phyloP scores from a whole-genome alignment of 257 asterid genomes.

The Ilex asprella region DNA sequence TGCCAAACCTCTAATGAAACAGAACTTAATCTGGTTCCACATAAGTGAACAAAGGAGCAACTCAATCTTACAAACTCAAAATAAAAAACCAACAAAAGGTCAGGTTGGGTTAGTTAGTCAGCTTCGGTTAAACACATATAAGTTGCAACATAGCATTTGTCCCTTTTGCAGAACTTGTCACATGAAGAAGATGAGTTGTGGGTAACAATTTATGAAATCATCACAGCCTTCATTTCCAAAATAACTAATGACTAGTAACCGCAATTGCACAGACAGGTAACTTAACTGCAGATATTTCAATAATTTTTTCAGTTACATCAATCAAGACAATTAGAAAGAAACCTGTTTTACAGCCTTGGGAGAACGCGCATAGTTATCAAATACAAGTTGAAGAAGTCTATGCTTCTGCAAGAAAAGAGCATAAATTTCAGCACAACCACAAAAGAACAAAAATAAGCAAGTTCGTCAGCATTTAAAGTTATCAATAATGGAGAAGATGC shows the following conservation, averaged over 20 bases:
- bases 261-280: too few relatives aligned
- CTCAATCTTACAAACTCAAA: neutral
- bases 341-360: slow-evolving; percentile 93
- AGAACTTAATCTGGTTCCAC: neutral
- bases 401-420: slow-evolving; percentile 60
- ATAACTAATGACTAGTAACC: too few relatives aligned
- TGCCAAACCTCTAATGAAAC: neutral
- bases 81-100: neutral
- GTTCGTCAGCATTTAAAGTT: neutral
- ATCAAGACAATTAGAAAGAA: slow-evolving; percentile 6
- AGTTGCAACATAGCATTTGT: neutral
- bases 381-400: slow-evolving; percentile 70
- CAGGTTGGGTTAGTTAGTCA: neutral
- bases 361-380: slow-evolving; percentile 56
- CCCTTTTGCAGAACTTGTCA: neutral
- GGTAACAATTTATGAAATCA: neutral
- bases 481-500: neutral
- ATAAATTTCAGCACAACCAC: slow-evolving; percentile 16
- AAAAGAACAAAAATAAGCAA: slow-evolving; percentile 4
- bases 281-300: too few relatives aligned
- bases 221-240: too few relatives aligned
- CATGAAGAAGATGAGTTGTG: neutral
- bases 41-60: neutral
- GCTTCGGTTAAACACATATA: neutral
- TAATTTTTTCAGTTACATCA: too few relatives aligned